Percentiles rank a stretch among this genome's conserved stretches.
Conservation (phyloP, 768 basidiomycete genomes). For the Infundibulicybe gibba region DNA sequence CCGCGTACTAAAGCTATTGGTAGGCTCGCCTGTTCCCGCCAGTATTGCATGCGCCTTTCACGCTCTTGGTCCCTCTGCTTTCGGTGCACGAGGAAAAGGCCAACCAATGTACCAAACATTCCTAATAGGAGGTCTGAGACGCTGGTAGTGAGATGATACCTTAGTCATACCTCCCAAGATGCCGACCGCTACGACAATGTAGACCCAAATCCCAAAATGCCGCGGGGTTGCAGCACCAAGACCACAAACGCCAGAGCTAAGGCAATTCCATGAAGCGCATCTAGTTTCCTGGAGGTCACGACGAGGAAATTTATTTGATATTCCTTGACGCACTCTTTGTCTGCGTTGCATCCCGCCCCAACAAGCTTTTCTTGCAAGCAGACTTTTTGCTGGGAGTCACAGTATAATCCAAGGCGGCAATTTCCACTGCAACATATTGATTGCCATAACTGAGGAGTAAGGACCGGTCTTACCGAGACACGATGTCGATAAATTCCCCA, state of each 20-base stretch:
- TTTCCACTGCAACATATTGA: slow-evolving; percentile 47
- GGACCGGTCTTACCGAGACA: slow-evolving; percentile 60
- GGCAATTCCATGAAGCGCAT: slow-evolving; percentile 76
- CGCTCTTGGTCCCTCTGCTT: slow-evolving; percentile 73
- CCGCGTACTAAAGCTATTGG: not conserved
- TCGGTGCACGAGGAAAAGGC: slow-evolving; percentile 68
- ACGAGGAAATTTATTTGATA: not conserved
- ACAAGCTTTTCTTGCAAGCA: slow-evolving; percentile 59
- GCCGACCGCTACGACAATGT: slow-evolving; percentile 64
- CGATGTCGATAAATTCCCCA: slow-evolving; percentile 69
- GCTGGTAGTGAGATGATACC: not conserved
- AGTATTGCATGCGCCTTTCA: slow-evolving; percentile 83
- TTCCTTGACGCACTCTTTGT: slow-evolving; percentile 35
- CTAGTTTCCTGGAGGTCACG: slow-evolving; percentile 39
- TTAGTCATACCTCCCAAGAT: slow-evolving; percentile 62
- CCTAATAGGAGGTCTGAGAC: slow-evolving; percentile 35
- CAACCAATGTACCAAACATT: slow-evolving; percentile 67
- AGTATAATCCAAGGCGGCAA: slow-evolving; percentile 72
- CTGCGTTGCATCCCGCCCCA: slow-evolving; percentile 53
- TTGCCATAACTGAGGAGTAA: not conserved
- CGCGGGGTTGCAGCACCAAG: slow-evolving; percentile 52
- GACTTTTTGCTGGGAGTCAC: slow-evolving; percentile 54
- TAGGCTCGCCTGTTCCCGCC: slow-evolving; percentile 71
- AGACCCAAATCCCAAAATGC: slow-evolving; percentile 66
- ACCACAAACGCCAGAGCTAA: slow-evolving; percentile 59